Conservation (phyloP, 1,284 basidiomycete genomes). For the Marasmius tenuissimus region DNA sequence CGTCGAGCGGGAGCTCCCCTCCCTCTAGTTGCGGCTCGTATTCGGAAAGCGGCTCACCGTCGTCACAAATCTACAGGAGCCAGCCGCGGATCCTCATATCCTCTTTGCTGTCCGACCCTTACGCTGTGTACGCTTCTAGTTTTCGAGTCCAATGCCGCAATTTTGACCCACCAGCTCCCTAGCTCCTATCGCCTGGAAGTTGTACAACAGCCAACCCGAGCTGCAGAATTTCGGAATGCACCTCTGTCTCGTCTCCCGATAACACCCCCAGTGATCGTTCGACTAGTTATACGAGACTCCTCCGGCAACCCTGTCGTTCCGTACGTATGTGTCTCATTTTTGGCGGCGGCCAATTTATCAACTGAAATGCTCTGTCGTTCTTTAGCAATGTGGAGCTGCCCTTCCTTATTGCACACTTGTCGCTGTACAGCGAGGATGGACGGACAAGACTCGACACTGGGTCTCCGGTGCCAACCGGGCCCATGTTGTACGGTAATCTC, state of each 20-base stretch:
- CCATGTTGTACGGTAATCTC: constrained; percentile 80
- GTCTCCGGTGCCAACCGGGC: constrained; percentile 47
- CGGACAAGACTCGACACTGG: constrained; percentile 56
- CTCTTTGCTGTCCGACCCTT: constrained; percentile 52
- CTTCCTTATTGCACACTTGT: constrained; percentile 80
- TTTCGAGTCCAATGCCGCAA: neutral
- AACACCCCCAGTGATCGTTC: constrained; percentile 78
- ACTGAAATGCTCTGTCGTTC: constrained; percentile 22
- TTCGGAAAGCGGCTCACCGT: constrained; percentile 30
- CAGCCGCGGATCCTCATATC: constrained; percentile 54
- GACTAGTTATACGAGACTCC: constrained; percentile 72
- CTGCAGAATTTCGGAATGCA: constrained; percentile 76
- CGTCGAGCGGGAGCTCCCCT: constrained; percentile 35
- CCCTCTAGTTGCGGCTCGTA: constrained; percentile 39
- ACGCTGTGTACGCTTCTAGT: constrained; percentile 42
- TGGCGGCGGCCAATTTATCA: constrained; percentile 13
- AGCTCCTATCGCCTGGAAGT: constrained; percentile 77
- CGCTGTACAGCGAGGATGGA: constrained; percentile 67
- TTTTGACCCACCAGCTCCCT: neutral
- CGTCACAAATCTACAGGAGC: constrained; percentile 32
- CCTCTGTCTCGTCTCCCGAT: constrained; percentile 80
- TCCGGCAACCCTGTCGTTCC: constrained; percentile 64
- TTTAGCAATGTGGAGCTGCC: constrained; percentile 76
- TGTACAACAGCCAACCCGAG: constrained; percentile 76
- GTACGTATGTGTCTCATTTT: constrained; percentile 44